phyloP scores from a whole-genome alignment of 2,329 filamentous ascomycete species.

The Ophiocordyceps robertsii region DNA sequence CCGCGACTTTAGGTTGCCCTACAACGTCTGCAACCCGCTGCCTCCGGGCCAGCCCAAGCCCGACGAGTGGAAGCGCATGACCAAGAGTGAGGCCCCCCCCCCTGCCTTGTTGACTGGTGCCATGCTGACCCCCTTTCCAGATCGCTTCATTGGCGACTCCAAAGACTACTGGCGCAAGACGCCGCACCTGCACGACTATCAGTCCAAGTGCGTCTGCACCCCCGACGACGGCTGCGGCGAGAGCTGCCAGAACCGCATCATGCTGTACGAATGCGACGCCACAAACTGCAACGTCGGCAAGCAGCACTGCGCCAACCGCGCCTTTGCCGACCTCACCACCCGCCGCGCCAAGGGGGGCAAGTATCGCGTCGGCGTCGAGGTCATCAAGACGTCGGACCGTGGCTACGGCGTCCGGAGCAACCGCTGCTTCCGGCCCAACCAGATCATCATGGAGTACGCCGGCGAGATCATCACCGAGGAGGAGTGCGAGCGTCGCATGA shows the following conservation, averaged over 20 bases:
- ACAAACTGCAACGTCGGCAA: conserved; percentile 72
- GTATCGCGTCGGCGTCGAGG: conserved; percentile 87
- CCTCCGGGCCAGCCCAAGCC: conserved; percentile 80
- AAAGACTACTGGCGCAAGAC: conserved; percentile 68
- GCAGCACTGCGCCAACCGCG: conserved; percentile 70
- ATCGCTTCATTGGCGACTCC: conserved; percentile 82
- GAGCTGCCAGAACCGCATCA: conserved; percentile 85
- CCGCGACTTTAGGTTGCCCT: conserved; percentile 79
- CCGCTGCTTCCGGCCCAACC: conserved; percentile 71
- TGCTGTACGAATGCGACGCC: conserved; percentile 93
- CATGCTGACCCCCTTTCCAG: conserved; percentile 36
- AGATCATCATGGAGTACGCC: conserved; percentile 97
- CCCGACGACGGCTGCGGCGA: conserved; percentile 73
- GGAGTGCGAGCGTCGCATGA: conserved; percentile 90
- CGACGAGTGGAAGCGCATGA: conserved; percentile 83
- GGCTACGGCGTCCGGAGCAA: conserved; percentile 89
- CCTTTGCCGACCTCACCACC: conserved; percentile 66
- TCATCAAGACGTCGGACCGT: conserved; percentile 77
- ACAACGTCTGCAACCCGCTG: conserved; percentile 77
- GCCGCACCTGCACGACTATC: conserved; percentile 59
- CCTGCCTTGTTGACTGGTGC: too few relatives aligned
- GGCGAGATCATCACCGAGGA: conserved; percentile 94
- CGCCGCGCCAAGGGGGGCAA: conserved; percentile 68
- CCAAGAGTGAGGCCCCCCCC: conserved; percentile 54
- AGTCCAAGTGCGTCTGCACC: conserved; percentile 66